Conservation (phyloP, 2,329 filamentous ascomycete genomes). For the Dothideomycetes sp. region DNA sequence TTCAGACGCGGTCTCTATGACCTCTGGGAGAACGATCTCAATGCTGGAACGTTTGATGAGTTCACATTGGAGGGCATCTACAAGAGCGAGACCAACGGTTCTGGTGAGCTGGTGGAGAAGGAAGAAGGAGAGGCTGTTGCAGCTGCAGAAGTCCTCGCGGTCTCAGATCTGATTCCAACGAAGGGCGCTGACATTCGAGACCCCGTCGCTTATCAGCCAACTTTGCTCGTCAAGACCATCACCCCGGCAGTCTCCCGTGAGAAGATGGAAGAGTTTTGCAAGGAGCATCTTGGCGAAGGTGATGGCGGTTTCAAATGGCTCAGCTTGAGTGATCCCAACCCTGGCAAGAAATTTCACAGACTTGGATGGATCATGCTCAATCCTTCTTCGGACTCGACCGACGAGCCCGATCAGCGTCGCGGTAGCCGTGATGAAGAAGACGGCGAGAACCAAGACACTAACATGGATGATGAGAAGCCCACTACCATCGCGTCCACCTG, state of each 20-base stretch:
- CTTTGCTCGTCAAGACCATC: conserved; percentile 94
- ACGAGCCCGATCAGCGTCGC: conserved; percentile 60
- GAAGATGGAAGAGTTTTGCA: conserved; percentile 89
- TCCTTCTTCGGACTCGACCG: conserved; percentile 56
- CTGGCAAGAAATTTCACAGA: conserved; percentile 89
- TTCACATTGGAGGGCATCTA: conserved; percentile 90
- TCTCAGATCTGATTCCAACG: conserved; percentile 78
- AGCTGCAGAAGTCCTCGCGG: conserved; percentile 82
- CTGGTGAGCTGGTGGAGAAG: conserved; percentile 76
- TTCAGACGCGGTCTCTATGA: conserved; percentile 68
- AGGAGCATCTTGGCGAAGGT: conserved; percentile 82
- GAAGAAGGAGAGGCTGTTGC: conserved; percentile 92
- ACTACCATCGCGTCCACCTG: conserved; percentile 19
- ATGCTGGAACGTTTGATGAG: conserved; percentile 79
- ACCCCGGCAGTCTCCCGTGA: conserved; percentile 89
- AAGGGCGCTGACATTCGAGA: conserved; percentile 80
- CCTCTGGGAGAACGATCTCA: conserved; percentile 83
- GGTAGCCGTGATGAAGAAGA: conserved; percentile 62
- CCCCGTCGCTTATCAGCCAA: conserved; percentile 78
- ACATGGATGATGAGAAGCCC: conserved; percentile 11
- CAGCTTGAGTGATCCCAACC: conserved; percentile 92
- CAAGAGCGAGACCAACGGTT: conserved; percentile 83
- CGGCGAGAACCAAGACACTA: conserved; percentile 27
- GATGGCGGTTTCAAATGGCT: conserved; percentile 93
- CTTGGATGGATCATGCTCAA: conserved; percentile 99